Evolutionary conservation across 169 alveolate species (phyloP), one percentile per base, ranked within the genome.

Genomic region (Condylostoma magnum): DNA sequence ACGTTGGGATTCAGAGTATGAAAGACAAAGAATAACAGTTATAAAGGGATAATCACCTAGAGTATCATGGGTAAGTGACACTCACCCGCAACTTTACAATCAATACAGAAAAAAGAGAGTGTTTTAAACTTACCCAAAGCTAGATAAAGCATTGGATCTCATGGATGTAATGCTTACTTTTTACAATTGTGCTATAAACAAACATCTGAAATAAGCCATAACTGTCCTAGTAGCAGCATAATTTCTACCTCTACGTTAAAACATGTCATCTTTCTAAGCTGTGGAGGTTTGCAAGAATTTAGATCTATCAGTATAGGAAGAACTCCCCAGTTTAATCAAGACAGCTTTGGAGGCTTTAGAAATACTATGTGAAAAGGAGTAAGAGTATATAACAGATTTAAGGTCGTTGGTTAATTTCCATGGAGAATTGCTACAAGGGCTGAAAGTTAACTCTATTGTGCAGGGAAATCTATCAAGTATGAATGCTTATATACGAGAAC

Each of bases 71-170:
- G 46, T 28, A 1, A 12, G 25, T n/a, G n/a, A 33, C 37, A 38
- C 15, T 20, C 43, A 60, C 58, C 54, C 58, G 43, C 37, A 25
- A 8, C 18, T 60, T 10, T 60, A 60, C 28, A 38, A 60, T 10
- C 22, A 38, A 28, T 41, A 38, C n/a, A 22, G 27, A 18, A 12
- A 18, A 36, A 22, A 60, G 4, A 38, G 33, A 1, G 43, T 60
- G n/a, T 60, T 60, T 27, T 34, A 15, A 18, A 12, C 2, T 12
- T 18, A n/a, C 33, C 57, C 31, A n/a, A 37, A 60, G 10, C 27
- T 36, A 1, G 71, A 60, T 10, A 18, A 10, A n/a, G 58, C 57
- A 8, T 18, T 60, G 1, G n/a, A 36, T 8, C n/a, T 60, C 2
- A 22, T 60, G 43, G 37, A 60, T 18, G 28, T n/a, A 10, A 38